Conservation (phyloP, 2,329 filamentous ascomycete species). For the Thelonectria discophora region DNA sequence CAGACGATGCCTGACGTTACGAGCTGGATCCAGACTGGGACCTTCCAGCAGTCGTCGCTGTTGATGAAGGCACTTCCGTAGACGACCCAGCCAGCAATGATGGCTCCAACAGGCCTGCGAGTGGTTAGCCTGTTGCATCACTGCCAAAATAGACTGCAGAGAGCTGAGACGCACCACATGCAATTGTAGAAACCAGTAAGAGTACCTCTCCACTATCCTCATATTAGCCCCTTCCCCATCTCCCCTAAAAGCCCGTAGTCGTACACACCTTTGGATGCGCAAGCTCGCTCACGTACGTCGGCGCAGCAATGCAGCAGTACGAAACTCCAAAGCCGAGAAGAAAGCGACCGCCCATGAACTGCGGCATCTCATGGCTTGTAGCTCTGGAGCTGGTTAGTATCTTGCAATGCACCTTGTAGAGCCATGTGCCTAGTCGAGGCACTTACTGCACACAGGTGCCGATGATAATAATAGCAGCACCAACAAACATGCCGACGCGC, state of each 20-base stretch:
- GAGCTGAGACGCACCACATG: slow-evolving; percentile 58
- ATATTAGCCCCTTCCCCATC: no score
- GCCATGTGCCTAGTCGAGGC: no score
- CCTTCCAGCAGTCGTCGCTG: slow-evolving; percentile 52
- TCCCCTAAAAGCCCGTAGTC: no score
- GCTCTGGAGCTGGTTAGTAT: no score
- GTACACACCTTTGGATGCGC: slow-evolving; percentile 52
- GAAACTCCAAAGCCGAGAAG: slow-evolving; percentile 61
- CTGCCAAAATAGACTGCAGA: no score
- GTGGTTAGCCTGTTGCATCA: no score
- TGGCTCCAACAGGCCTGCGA: slow-evolving; percentile 49
- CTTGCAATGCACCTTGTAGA: no score
- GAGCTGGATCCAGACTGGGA: slow-evolving; percentile 63
- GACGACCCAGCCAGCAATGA: slow-evolving; percentile 63
- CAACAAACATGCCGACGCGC: slow-evolving; percentile 62
- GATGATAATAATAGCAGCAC: slow-evolving; percentile 59
- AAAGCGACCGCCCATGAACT: slow-evolving; percentile 61
- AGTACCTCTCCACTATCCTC: slow-evolving; percentile 56
- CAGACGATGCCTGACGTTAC: slow-evolving; percentile 59
- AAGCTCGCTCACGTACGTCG: slow-evolving; percentile 62
- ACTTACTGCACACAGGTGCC: slow-evolving; percentile 59
- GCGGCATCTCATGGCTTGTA: slow-evolving; percentile 44
- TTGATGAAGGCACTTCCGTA: slow-evolving; percentile 58
- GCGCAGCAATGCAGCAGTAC: slow-evolving; percentile 58
- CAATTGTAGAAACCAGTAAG: slow-evolving; percentile 63